A percentile compares a stretch with the other conserved stretches of the same genome.
Conservation (phyloP, 2,329 filamentous ascomycete genomes). For the Escovopsis sp. region DNA sequence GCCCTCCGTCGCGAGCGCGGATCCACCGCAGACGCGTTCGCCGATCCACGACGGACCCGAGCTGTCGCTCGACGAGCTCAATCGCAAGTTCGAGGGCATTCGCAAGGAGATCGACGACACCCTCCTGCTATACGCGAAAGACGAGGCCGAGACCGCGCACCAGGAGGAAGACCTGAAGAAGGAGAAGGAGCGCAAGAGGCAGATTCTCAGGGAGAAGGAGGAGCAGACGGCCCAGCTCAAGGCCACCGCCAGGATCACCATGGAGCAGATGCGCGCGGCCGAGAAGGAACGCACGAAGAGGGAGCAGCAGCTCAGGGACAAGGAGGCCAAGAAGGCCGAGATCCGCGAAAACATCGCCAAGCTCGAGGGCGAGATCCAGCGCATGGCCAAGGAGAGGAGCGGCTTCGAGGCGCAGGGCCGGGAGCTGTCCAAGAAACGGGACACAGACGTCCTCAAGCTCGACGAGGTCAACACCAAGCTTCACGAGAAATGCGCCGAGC, state of each 20-base stretch:
- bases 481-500: slow-evolving; percentile 45
- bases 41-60: slow-evolving; percentile 38
- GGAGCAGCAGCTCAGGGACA: slow-evolving; percentile 55
- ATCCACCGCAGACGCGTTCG: slow-evolving; percentile 31
- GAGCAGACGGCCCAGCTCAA: slow-evolving; percentile 75
- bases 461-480: slow-evolving; percentile 41
- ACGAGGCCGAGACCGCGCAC: slow-evolving; percentile 55
- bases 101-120: slow-evolving; percentile 73
- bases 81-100: slow-evolving; percentile 63
- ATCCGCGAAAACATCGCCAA: slow-evolving; percentile 54
- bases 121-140: slow-evolving; percentile 51
- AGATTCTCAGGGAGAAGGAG: slow-evolving; percentile 74
- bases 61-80: slow-evolving; percentile 60
- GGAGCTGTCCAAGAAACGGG: slow-evolving; percentile 34
- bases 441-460: slow-evolving; percentile 35
- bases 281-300: slow-evolving; percentile 67
- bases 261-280: slow-evolving; percentile 65
- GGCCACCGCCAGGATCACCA: slow-evolving; percentile 63
- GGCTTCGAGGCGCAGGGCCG: slow-evolving; percentile 38
- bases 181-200: slow-evolving; percentile 66
- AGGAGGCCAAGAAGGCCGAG: slow-evolving; percentile 51
- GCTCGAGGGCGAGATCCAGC: slow-evolving; percentile 48
- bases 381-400: slow-evolving; percentile 41
- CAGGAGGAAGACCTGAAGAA: slow-evolving; percentile 52
- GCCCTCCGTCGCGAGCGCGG: slow-evolving; percentile 47